A percentile compares a stretch with the other conserved stretches of the same genome.
These are phyloP conservation scores for Cordyceps fumosorosea DNA, from an alignment of 2,329 filamentous ascomycete species.

Conservation along the genomic window DNA sequence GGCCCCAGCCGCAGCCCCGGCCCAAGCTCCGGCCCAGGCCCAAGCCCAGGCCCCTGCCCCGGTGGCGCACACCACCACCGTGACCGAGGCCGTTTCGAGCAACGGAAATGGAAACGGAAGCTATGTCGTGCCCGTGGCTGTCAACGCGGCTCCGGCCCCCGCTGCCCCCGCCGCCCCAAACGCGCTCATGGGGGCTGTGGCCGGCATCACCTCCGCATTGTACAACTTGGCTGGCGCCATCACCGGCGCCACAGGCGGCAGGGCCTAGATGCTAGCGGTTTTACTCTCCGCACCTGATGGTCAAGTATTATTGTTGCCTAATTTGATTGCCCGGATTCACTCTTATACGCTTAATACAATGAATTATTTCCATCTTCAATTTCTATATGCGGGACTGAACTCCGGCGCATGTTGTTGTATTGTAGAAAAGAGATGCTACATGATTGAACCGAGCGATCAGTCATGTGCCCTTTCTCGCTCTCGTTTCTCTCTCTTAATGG, in stretches of 20 bases:
- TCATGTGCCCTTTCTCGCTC: too few relatives aligned
- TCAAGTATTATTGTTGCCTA: too few relatives aligned
- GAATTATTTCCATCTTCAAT: too few relatives aligned
- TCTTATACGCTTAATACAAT: too few relatives aligned
- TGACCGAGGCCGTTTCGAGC: neutral
- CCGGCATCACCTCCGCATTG: neutral
- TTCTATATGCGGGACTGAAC: too few relatives aligned
- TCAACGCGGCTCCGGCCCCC: neutral
- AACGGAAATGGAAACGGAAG: neutral
- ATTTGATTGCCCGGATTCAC: too few relatives aligned
- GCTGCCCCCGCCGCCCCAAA: neutral
- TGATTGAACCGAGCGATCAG: too few relatives aligned
- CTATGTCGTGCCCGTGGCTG: neutral
- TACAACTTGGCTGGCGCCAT: neutral
- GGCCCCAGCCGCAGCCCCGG: too few relatives aligned
- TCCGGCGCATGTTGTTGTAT: too few relatives aligned
- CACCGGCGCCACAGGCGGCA: neutral
- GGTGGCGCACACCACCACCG: neutral
- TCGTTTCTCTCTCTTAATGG: too few relatives aligned
- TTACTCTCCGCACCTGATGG: too few relatives aligned
- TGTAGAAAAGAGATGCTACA: too few relatives aligned
- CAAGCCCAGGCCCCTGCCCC: neutral
- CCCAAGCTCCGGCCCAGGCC: neutral
- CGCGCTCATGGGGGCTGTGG: neutral
- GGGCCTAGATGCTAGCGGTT: neutral